Evolutionary conservation across 106 monocot species (phyloP).

Genomic region (Phalaenopsis aphrodite): DNA sequence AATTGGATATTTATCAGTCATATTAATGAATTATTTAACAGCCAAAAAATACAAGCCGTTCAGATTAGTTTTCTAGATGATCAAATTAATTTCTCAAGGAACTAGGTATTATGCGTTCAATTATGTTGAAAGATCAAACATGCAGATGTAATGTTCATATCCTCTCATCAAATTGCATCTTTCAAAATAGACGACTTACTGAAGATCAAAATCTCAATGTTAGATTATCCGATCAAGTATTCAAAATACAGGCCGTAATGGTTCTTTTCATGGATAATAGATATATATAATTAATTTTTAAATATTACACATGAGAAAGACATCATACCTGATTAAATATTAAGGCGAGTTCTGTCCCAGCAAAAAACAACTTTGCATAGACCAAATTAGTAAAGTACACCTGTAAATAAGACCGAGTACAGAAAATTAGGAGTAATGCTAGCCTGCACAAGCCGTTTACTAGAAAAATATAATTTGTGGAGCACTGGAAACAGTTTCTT

Average conservation of each 20-base stretch:
- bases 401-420: neutral
- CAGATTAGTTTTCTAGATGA: too few relatives aligned
- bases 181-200: neutral
- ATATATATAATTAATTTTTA: neutral
- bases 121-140: too few relatives aligned
- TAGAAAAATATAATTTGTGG: neutral
- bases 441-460: neutral
- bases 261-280: neutral
- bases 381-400: conserved; percentile 3
- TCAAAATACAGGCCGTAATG: neutral
- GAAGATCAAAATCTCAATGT: neutral
- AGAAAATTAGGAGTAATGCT: neutral
- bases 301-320: neutral
- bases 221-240: neutral
- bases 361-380: neutral
- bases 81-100: too few relatives aligned
- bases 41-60: too few relatives aligned
- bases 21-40: too few relatives aligned
- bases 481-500: neutral
- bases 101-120: too few relatives aligned
- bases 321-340: conserved; percentile 3
- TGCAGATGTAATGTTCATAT: too few relatives aligned
- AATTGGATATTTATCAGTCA: too few relatives aligned
- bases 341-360: neutral
- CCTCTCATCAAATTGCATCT: too few relatives aligned